Conservation (phyloP, 768 basidiomycete genomes). For the Panaeolus papilionaceus region DNA sequence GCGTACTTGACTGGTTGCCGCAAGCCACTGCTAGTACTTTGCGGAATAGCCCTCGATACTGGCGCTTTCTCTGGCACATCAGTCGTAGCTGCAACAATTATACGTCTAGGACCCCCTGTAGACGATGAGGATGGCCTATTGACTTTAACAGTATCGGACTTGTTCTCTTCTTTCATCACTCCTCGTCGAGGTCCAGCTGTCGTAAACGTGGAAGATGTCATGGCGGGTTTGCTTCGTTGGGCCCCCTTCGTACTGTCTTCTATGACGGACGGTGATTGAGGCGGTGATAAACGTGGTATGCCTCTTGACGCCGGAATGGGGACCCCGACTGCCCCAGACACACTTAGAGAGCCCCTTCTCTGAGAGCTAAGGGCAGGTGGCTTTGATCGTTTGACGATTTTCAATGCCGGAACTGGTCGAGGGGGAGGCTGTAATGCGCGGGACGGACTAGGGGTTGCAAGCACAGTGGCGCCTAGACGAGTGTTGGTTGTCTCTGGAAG, state of each 20-base stretch:
- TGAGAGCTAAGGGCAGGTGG: not conserved
- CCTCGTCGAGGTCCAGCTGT: constrained; percentile 36
- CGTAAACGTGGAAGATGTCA: constrained; percentile 11
- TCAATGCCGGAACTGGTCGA: constrained; percentile 48
- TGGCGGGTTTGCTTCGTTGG: constrained; percentile 7
- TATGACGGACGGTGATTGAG: not conserved
- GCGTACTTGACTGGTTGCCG: constrained; percentile 33
- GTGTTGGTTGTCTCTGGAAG: not conserved
- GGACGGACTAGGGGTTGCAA: constrained; percentile 30
- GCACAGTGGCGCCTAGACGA: constrained; percentile 2
- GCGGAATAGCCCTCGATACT: constrained; percentile 13
- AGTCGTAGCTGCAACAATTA: constrained; percentile 31
- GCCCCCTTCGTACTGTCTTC: not conserved
- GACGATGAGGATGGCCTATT: constrained; percentile 23
- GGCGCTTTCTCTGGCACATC: constrained; percentile 19
- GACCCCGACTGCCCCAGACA: not conserved
- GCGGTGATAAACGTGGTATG: constrained; percentile 7
- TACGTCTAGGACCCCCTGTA: constrained; percentile 42
- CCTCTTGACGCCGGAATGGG: not conserved
- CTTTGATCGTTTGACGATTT: constrained; percentile 51
- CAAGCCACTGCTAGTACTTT: constrained; percentile 27
- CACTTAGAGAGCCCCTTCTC: not conserved
- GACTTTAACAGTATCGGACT: constrained; percentile 23
- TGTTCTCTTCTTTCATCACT: constrained; percentile 35
- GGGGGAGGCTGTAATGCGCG: constrained; percentile 32